phyloP scores from a whole-genome alignment of 352 stramenopile genomes.

The Aphanomyces euteiches region DNA sequence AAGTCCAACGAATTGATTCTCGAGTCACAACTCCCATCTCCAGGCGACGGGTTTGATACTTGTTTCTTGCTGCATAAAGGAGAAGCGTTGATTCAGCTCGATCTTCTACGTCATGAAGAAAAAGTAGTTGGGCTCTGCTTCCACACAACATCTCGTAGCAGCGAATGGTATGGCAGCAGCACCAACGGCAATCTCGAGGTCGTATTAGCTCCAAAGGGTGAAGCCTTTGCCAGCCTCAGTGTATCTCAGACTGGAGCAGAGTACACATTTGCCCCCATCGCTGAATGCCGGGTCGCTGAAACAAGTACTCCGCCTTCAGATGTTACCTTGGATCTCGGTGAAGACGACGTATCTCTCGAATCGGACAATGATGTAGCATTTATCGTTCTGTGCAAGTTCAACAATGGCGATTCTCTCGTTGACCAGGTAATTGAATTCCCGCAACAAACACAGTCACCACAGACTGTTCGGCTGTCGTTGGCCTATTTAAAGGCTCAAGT shows the following conservation, averaged over 20 bases:
- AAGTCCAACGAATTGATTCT: too few species aligned
- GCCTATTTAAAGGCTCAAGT: background rate
- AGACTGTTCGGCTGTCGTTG: background rate
- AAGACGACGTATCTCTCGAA: background rate
- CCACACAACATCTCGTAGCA: constrained; percentile 21
- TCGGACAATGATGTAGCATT: background rate
- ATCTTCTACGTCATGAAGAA: background rate
- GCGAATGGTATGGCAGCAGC: constrained; percentile 15
- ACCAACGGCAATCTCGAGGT: constrained; percentile 6
- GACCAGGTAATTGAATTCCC: constrained; percentile 2
- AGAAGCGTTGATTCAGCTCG: constrained; percentile 22
- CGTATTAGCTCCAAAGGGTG: background rate
- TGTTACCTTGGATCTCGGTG: background rate
- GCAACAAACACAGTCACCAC: background rate
- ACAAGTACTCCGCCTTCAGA: background rate
- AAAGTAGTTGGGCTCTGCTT: constrained; percentile 6
- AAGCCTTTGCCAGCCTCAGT: background rate
- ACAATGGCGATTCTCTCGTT: constrained; percentile 2
- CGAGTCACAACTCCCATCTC: too few species aligned
- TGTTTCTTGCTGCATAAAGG: constrained; percentile 1
- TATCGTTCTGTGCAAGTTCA: background rate
- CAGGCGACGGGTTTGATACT: background rate
- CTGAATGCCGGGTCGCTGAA: background rate
- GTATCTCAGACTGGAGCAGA: background rate
- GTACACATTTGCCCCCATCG: constrained; percentile 4